Percentiles rank a stretch among this genome's conserved stretches.
Conservation (phyloP, 2,329 filamentous ascomycete species). For the Aspergillus oerlinghausenensis region DNA sequence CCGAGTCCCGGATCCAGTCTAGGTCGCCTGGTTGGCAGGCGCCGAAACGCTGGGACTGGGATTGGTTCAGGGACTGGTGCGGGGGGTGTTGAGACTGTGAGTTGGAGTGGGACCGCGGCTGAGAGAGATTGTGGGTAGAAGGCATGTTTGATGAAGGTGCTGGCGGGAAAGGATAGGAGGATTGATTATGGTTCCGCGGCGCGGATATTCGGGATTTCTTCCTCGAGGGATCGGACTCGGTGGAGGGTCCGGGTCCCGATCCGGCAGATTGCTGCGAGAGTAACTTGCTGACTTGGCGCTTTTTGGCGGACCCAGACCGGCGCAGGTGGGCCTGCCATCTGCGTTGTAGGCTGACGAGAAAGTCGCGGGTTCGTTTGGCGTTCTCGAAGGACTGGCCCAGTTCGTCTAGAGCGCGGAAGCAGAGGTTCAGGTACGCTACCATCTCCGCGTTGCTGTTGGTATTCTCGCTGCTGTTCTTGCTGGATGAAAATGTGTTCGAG, state of each 20-base stretch:
- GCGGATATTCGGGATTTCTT: conserved; percentile 22
- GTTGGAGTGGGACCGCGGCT: conserved; percentile 5
- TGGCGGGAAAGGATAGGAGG: conserved; percentile 1
- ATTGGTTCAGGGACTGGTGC: conserved; percentile 4
- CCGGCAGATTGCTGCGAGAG: conserved; percentile 10
- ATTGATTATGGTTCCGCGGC: conserved; percentile 1
- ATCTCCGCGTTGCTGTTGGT: conserved; percentile 27
- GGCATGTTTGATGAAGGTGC: neutral
- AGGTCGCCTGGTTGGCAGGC: conserved; percentile 18
- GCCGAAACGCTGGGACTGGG: conserved; percentile 7
- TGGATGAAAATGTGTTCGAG: conserved; percentile 26
- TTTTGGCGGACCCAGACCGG: conserved; percentile 23
- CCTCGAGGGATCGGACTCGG: conserved; percentile 12
- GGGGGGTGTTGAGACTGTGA: neutral
- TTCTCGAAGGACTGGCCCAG: conserved; percentile 39
- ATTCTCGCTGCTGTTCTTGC: conserved; percentile 17
- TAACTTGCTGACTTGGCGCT: conserved; percentile 25
- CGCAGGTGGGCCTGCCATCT: conserved; percentile 36
- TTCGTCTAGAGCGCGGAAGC: conserved; percentile 41
- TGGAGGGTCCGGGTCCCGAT: neutral
- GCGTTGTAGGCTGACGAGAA: conserved; percentile 35
- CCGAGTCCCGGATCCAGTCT: conserved; percentile 28
- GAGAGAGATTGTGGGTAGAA: conserved; percentile 1
- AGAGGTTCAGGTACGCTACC: conserved; percentile 36
- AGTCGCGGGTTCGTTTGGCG: conserved; percentile 38